phyloP scores from a whole-genome alignment of 805 yeast genomes.

The Saccharomycopsis microspora region DNA sequence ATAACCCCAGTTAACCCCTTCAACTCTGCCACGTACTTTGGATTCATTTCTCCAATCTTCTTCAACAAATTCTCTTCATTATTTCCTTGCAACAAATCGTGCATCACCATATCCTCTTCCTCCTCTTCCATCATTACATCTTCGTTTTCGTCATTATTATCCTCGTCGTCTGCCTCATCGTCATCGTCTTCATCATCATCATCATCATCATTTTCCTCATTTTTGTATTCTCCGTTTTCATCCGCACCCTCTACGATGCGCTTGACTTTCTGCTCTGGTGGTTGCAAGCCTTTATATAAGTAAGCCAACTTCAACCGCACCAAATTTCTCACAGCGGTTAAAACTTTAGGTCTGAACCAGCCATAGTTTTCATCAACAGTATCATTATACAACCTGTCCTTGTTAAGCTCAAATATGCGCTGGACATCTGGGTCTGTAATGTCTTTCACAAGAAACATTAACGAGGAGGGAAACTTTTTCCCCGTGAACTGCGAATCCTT shows the following conservation, averaged over 20 bases:
- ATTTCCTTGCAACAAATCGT: not conserved
- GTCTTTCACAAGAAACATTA: slow-evolving; percentile 73
- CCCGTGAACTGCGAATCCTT: slow-evolving; percentile 49
- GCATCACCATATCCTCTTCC: not conserved
- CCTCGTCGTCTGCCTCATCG: slow-evolving; percentile 15
- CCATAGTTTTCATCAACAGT: slow-evolving; percentile 44
- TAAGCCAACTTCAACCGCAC: slow-evolving; percentile 62
- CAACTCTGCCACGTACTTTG: slow-evolving; percentile 6
- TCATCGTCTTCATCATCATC: slow-evolving; percentile 19
- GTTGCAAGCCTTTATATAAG: slow-evolving; percentile 37
- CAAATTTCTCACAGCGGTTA: slow-evolving; percentile 55
- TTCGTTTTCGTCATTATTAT: not conserved
- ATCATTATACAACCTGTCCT: not conserved
- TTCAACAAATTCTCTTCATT: slow-evolving; percentile 1
- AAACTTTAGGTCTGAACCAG: slow-evolving; percentile 59
- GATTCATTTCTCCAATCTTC: slow-evolving; percentile 3
- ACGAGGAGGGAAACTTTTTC: slow-evolving; percentile 48
- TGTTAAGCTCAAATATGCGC: slow-evolving; percentile 25
- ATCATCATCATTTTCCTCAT: slow-evolving; percentile 8
- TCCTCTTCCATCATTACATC: slow-evolving; percentile 2
- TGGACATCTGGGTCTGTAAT: slow-evolving; percentile 53
- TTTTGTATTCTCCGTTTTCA: slow-evolving; percentile 2
- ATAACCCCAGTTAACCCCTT: slow-evolving; percentile 4
- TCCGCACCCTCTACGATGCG: slow-evolving; percentile 29
- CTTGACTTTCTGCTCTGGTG: slow-evolving; percentile 30